These are phyloP conservation scores for Zizania palustris DNA, from an alignment of 202 grass and related monocot species.

Conservation along the genomic window DNA sequence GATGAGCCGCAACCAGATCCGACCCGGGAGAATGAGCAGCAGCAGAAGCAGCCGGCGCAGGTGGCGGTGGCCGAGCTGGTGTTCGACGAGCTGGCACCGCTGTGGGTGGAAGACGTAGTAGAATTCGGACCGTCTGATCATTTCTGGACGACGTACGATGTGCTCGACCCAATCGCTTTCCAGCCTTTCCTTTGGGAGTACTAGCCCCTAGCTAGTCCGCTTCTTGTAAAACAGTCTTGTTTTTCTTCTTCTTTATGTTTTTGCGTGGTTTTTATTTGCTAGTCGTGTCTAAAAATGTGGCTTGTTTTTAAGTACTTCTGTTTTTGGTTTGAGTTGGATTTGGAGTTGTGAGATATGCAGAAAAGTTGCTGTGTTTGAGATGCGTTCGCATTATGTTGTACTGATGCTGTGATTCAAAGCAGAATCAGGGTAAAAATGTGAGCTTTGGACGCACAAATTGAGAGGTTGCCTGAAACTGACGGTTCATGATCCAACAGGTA, in stretches of 20 bases:
- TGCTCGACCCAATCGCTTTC: slow-evolving; percentile 38
- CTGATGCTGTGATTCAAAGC: not conserved
- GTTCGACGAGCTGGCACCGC: slow-evolving; percentile 65
- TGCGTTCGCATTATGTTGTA: not conserved
- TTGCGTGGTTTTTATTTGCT: not conserved
- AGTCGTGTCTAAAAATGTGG: slow-evolving; percentile 19
- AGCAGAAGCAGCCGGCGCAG: slow-evolving; percentile 1
- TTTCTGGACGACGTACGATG: slow-evolving; percentile 45
- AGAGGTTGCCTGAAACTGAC: not conserved
- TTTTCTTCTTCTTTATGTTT: not conserved
- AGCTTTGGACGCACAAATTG: not conserved
- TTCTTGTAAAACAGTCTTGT: not conserved
- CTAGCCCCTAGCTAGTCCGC: not conserved
- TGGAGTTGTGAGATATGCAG: not conserved
- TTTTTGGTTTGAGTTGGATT: slow-evolving; percentile 10
- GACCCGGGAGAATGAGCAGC: not conserved
- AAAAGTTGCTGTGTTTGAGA: not conserved
- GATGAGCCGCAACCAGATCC: not conserved
- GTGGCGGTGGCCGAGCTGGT: slow-evolving; percentile 42
- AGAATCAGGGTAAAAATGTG: not conserved
- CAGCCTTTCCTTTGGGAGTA: slow-evolving; percentile 59
- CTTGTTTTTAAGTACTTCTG: not conserved
- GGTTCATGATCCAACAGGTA: not conserved
- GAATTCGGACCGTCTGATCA: slow-evolving; percentile 43
- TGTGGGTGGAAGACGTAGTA: slow-evolving; percentile 59